Conservation (phyloP, 352 stramenopile genomes). For the Phytophthora quininea region DNA sequence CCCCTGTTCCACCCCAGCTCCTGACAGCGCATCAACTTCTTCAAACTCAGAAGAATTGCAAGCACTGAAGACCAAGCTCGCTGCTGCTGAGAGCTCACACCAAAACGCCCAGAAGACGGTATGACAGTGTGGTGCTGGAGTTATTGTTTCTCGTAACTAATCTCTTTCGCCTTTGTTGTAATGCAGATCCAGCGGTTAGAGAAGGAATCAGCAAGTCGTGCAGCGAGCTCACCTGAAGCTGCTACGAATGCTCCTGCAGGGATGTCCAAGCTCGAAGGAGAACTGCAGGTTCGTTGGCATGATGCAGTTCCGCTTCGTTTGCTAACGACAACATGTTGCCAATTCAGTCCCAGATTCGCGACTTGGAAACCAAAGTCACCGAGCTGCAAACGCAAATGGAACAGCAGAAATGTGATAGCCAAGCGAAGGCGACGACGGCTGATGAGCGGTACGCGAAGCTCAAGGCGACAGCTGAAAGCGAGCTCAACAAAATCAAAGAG, state of each 20-base stretch:
- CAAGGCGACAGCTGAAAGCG: conserved; percentile 72
- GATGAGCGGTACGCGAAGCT: conserved; percentile 80
- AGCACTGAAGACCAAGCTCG: conserved; percentile 62
- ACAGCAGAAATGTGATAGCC: conserved; percentile 50
- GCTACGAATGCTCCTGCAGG: conserved; percentile 24
- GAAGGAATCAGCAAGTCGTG: conserved; percentile 45
- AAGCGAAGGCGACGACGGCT: conserved; percentile 54
- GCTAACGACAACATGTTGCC: neutral
- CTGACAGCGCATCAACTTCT: conserved; percentile 3
- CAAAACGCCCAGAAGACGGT: conserved; percentile 63
- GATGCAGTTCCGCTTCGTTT: neutral
- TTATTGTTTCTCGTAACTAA: neutral
- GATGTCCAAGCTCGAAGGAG: conserved; percentile 37
- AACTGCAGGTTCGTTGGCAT: conserved; percentile 37
- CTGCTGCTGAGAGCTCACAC: conserved; percentile 34
- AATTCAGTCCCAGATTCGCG: conserved; percentile 44
- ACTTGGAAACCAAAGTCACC: conserved; percentile 41
- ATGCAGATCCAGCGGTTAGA: conserved; percentile 66
- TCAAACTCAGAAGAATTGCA: conserved; percentile 49
- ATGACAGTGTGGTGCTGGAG: conserved; percentile 3
- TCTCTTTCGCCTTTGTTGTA: neutral
- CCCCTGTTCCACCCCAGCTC: conserved; percentile 20
- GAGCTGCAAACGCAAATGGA: conserved; percentile 53
- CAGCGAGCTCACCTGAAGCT: conserved; percentile 39
- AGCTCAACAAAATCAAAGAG: conserved; percentile 87